phyloP scores from a whole-genome alignment of 257 asterid genomes.

The Scutellaria minor region DNA sequence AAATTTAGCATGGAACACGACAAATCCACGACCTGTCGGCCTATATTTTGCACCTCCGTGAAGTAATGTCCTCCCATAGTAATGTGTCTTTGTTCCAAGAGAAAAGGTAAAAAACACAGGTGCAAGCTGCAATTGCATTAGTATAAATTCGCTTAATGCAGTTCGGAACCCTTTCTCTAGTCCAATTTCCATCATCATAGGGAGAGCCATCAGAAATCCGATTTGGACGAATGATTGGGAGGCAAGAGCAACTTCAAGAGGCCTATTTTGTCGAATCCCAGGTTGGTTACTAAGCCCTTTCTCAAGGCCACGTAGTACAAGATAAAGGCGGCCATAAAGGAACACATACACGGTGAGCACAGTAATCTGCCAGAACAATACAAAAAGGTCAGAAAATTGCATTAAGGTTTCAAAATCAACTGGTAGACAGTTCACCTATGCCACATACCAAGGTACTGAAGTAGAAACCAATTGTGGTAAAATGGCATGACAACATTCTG shows the following conservation, averaged over 20 bases:
- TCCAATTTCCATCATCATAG: conserved; percentile 57
- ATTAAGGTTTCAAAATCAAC: background rate
- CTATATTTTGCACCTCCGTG: conserved; percentile 52
- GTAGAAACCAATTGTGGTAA: conserved; percentile 52
- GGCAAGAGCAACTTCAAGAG: conserved; percentile 52
- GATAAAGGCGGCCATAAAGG: conserved; percentile 53
- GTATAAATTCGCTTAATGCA: conserved; percentile 47
- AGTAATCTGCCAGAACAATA: conserved; percentile 39
- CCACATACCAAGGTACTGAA: conserved; percentile 47
- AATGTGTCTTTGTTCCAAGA: conserved; percentile 49
- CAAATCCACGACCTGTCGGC: conserved; percentile 52
- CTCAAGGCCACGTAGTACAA: conserved; percentile 52
- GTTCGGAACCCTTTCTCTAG: conserved; percentile 49
- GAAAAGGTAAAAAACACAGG: conserved; percentile 50
- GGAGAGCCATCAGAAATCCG: conserved; percentile 51
- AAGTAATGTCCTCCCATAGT: conserved; percentile 47
- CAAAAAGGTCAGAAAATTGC: conserved; percentile 1
- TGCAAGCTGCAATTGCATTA: conserved; percentile 53
- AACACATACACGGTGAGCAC: conserved; percentile 46
- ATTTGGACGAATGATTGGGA: conserved; percentile 51
- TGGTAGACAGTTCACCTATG: background rate
- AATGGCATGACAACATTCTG: conserved; percentile 50
- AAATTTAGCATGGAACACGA: conserved; percentile 49
- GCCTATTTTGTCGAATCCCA: conserved; percentile 40
- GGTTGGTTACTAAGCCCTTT: conserved; percentile 41